Evolutionary conservation across 768 basidiomycete species (phyloP).

Genomic region (Artomyces pyxidatus): DNA sequence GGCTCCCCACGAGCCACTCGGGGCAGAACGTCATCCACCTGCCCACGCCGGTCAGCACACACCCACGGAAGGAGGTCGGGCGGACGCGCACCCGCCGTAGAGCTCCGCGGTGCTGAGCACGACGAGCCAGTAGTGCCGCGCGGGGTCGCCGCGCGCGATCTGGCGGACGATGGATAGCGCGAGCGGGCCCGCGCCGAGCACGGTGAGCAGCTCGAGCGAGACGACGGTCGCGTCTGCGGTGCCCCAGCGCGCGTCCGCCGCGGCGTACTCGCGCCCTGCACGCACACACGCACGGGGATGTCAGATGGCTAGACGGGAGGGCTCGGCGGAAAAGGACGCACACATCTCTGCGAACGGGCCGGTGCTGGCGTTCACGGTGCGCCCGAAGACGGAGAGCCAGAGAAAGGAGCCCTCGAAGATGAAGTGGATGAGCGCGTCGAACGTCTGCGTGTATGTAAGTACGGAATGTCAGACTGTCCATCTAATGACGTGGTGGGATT

Average conservation of each 20-base stretch:
- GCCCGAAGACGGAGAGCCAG: conserved; percentile 67
- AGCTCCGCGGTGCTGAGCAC: conserved; percentile 69
- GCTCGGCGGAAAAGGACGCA: conserved; percentile 29
- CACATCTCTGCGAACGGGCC: conserved; percentile 71
- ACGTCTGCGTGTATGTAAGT: conserved; percentile 37
- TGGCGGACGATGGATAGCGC: conserved; percentile 66
- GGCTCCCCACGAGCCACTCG: conserved; percentile 74
- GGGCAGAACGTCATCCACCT: conserved; percentile 85
- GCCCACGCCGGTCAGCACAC: not conserved
- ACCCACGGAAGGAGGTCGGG: not conserved
- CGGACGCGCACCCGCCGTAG: conserved; percentile 57
- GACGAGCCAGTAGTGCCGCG: conserved; percentile 73
- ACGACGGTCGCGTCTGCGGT: conserved; percentile 71
- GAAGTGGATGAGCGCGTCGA: conserved; percentile 77
- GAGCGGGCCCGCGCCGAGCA: conserved; percentile 67
- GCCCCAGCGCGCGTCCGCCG: conserved; percentile 80
- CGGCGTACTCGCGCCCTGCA: conserved; percentile 74
- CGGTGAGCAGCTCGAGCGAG: conserved; percentile 77
- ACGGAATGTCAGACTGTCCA: not conserved
- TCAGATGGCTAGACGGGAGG: not conserved
- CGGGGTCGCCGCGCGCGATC: conserved; percentile 54
- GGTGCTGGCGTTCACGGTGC: conserved; percentile 58
- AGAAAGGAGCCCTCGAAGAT: conserved; percentile 75
- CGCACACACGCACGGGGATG: not conserved
- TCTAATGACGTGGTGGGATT: not conserved